These are phyloP conservation scores for Fraxinus sp. DNA, from an alignment of 305 asterid genomes.

Conservation along the genomic window DNA sequence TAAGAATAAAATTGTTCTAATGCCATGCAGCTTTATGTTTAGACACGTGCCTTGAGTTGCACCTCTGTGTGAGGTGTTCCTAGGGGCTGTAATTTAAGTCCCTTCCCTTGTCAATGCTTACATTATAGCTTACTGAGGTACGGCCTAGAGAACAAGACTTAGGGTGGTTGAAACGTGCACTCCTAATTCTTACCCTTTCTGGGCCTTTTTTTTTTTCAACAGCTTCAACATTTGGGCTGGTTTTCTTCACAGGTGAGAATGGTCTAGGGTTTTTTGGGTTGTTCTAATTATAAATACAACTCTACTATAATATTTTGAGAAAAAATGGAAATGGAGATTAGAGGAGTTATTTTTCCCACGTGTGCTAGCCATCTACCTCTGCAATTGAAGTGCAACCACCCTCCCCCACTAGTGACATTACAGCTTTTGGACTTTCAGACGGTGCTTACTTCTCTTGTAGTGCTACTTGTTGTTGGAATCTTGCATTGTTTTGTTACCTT, in stretches of 20 bases:
- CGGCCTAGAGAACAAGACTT: not conserved
- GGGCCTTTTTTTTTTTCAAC: not conserved
- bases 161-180: not conserved
- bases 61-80: not conserved
- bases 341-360: not conserved
- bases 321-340: not conserved
- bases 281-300: not conserved
- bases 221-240: not conserved
- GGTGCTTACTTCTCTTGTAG: not conserved
- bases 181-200: not conserved
- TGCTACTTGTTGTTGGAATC: not conserved
- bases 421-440: not conserved
- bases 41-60: not conserved
- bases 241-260: not conserved
- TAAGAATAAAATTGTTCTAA: not conserved
- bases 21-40: not conserved
- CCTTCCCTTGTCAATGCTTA: not conserved
- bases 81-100: not conserved
- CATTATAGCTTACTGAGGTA: not conserved
- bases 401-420: not conserved
- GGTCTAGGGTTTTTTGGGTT: not conserved
- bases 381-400: not conserved
- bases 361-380: not conserved
- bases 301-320: not conserved
- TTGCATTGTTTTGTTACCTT: not conserved